These are phyloP conservation scores for Tolypocladium ovalisporum DNA, from an alignment of 2,329 filamentous ascomycete species.

Conservation along the genomic window DNA sequence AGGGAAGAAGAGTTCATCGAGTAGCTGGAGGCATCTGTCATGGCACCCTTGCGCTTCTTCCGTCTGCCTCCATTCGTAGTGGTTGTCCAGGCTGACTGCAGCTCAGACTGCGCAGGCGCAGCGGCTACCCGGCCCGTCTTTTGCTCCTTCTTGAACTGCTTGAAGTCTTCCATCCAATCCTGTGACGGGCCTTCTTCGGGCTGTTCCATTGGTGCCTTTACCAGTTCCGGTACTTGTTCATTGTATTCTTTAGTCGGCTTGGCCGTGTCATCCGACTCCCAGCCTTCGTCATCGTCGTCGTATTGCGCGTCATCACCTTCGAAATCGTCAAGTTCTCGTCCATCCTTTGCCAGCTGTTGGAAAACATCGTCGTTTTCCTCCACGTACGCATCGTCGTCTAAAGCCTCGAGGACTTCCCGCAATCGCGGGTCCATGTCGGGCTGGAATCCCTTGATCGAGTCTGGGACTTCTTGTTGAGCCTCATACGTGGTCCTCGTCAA, in stretches of 20 bases:
- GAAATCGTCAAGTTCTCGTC: conserved; percentile 61
- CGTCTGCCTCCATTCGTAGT: conserved; percentile 69
- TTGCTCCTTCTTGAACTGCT: conserved; percentile 83
- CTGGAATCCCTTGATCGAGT: conserved; percentile 85
- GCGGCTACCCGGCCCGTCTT: conserved; percentile 31
- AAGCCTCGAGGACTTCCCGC: conserved; percentile 80
- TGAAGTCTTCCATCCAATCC: conserved; percentile 86
- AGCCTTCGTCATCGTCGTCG: conserved; percentile 63
- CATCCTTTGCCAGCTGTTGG: conserved; percentile 56
- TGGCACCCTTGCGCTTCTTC: conserved; percentile 92
- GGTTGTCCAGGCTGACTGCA: conserved; percentile 62
- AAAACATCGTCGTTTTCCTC: conserved; percentile 88
- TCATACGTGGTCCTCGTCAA: conserved; percentile 72
- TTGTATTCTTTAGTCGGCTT: conserved; percentile 56
- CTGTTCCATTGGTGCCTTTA: conserved; percentile 30
- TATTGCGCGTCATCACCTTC: conserved; percentile 65
- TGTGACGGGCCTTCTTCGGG: conserved; percentile 56
- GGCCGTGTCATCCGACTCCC: conserved; percentile 89
- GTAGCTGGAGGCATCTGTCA: conserved; percentile 78
- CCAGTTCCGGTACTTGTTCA: conserved; percentile 36
- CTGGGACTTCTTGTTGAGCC: conserved; percentile 84
- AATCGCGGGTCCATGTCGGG: conserved; percentile 95
- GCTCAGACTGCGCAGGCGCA: conserved; percentile 44
- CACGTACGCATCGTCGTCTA: conserved; percentile 93
- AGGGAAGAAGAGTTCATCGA: conserved; percentile 88